Base-by-base conservation (phyloP, 2,329 filamentous ascomycete genomes). In the Phyllachora maydis region DNA sequence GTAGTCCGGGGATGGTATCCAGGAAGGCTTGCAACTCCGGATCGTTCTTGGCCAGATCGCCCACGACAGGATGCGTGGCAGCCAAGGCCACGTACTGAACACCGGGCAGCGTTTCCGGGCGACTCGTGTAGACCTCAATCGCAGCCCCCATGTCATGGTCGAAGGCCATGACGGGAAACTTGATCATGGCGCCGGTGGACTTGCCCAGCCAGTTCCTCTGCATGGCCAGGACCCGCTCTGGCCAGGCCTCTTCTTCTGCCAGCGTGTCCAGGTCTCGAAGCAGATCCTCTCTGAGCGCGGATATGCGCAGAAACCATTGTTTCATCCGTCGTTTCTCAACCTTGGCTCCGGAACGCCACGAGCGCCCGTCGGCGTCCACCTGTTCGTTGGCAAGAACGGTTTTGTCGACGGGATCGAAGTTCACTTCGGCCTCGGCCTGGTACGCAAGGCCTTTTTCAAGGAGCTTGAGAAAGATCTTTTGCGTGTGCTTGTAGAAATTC, bases 311-410 rank as follows among this genome's bases (percentile, higher is more conserved):
- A 43, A 90, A 91, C 82, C 82, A 92, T 45, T 92, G 82, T 47
- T 76, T 79, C 22, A 90, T 54, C 34, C 65, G 65, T 28, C 66
- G 56, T 49, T 82, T 76, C 46, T 88, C 74, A 11, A 90, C 79
- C 41, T 75, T 71, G 23, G 77, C 81, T 7, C 81, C 81, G 2
- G 78, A 88, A 27, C 81, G 65, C 82, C 82, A 92, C 2, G 81
- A 91, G 35, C 57, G 66, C 16, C 82, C 82, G 39, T 79, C 73
- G 23, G 74, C 61, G 41, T 90, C 78, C n/a, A 91, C 79, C 48
- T 92, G 82, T 46, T 92, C 82, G 42, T 92, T 92, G 8, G 82
- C 82, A 28, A 92, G 55, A 10, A 92, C 82, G 0, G 82, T 92
- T 42, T 76, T 72, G 42, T 92, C 82, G 14, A 91, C 62, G 2